Base-by-base conservation (phyloP, 805 yeast species). In the Starmera dryadoides region DNA sequence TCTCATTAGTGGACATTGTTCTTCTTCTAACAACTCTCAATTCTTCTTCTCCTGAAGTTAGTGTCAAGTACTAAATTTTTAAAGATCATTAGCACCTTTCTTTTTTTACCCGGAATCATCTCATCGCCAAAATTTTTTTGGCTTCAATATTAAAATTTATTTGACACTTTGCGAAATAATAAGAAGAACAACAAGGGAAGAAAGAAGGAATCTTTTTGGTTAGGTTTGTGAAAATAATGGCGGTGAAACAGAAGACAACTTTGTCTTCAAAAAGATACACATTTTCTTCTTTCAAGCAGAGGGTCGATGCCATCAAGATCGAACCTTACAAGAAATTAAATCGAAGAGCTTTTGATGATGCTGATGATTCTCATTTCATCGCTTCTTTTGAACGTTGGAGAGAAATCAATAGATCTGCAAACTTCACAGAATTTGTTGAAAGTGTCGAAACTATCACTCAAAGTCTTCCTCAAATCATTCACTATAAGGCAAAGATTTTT, bases 301-400 rank as follows among this genome's bases (percentile, higher is more conserved):
- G 94, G 41, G 77, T 89, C 16, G 96, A 91, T 46, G 66, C 83
- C 16, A 75, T 91, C 42, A 81, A 81, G 52, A 87, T 93, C 39
- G 96, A 85, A 59, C 86, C 97, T 0, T 63, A 72, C 19, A 65
- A 73, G 42, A 72, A 72, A 37, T 59, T 80, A 30, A 63, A 67
- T 19, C 75, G 70, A 45, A 69, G 84, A 50, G 81, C 78, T 1
- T 81, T 77, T 51, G 84, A 83, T 52, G 76, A 79, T 45, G 85
- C 75, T 29, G 91, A 82, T 43, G 60, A 79, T 2, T 87, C 96
- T 2, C 89, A 84, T 59, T 86, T 89, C 49, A 60, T 82, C 22
- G 74, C 93, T 11, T 79, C 95, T 0, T 66, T 84, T 43, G 81
- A 82, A 35, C 87, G 86, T 49, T 91, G 98, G 96, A 73, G 68